Evolutionary conservation across 495 filamentous ascomycete genomes (phyloP), one percentile per base, ranked within the genome.

Genomic region (Penicillium steckii): DNA sequence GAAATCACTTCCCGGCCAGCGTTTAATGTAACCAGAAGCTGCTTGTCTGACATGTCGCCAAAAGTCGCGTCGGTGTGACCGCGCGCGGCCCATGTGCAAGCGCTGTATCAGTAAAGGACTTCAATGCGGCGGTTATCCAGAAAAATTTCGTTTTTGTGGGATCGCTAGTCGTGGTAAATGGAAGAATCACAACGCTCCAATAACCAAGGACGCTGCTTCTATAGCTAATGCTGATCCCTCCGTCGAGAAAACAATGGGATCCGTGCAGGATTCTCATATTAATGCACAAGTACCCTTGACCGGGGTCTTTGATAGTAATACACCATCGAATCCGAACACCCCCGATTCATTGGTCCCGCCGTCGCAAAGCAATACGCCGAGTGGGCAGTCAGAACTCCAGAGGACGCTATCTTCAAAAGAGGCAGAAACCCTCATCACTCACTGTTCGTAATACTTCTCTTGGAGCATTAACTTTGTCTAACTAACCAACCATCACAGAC

Each of bases 71-170:
- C 44, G 48, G 49, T 62, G 59, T 38, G 59, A 62, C 44, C 55
- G 59, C n/a, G 55, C 51, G 2, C 55, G 55, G 19, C 59, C 59
- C 4, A 50, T 45, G 12, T 62, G 59, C 32, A 53, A 47, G 32
- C 55, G 59, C 10, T 62, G 59, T 18, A 47, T 59, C 44, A 52
- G 48, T 40, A 62, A 50, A 18, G 59, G 59, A 30, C 47, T 52
- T 8, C 18, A 61, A 48, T 74, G 70, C 37, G 61, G 53, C 32
- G 70, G 69, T 8, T 74, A 74, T 56, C 70, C 70, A 1, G 70
- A 74, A 18, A 71, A 72, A 21, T 74, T 70, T 45, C 61, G 67
- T 6, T 73, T 73, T 29, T 70, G 67, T 50, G 68, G 70, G 4
- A 58, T 72, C 12, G 66, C 70, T 18, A 71, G 64, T 43, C 66